Evolutionary conservation across 169 alveolate species (phyloP), one percentile per base, ranked within the genome.

Genomic region (Plasmodium inui): DNA sequence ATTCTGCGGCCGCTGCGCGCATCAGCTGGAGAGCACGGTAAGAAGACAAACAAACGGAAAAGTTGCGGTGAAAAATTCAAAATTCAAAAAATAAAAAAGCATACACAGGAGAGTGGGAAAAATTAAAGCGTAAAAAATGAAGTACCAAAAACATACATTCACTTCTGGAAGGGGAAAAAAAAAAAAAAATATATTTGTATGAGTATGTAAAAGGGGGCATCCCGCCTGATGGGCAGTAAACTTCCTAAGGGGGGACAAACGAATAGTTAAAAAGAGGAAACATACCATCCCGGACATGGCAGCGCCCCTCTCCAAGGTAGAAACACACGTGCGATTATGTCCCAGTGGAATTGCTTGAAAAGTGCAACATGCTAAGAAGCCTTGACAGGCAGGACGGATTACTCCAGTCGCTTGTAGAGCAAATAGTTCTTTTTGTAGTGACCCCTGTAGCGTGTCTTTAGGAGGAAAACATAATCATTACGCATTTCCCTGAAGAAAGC

Each of bases 381-480:
- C 26, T n/a, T 76, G 6, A n/a, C 7, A 22, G 26, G 57, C 0
- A 37, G 12, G 10, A 34, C 1, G n/a, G 44, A 34, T 22, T 89
- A 89, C 39, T 55, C 17, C 32, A 79, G 14, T 14, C 90, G 71
- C n/a, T 78, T 61, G 41, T 41, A 89, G n/a, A 61, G 14, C 34
- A 89, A 14, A 44, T 79, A 79, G 82, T 89, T 80, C 73, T 32
- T 89, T 17, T 89, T 79, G 37, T 17, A 39, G 46, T 79, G 89
- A 37, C 61, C 73, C 57, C n/a, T 32, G 41, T 26, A 61, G 32
- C 94, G 94, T 7, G 32, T 10, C 50, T 78, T 28, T 10, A 89
- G 5, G 39, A 89, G 19, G 19, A 55, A 26, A 53, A 61, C 83
- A 89, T 89, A 89, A 2, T 89, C 90, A 26, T 5, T 14, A 32